Evolutionary conservation across 148 eudicot species (phyloP), one percentile per base, ranked within the genome.

Genomic region (Camellia granthamiana): DNA sequence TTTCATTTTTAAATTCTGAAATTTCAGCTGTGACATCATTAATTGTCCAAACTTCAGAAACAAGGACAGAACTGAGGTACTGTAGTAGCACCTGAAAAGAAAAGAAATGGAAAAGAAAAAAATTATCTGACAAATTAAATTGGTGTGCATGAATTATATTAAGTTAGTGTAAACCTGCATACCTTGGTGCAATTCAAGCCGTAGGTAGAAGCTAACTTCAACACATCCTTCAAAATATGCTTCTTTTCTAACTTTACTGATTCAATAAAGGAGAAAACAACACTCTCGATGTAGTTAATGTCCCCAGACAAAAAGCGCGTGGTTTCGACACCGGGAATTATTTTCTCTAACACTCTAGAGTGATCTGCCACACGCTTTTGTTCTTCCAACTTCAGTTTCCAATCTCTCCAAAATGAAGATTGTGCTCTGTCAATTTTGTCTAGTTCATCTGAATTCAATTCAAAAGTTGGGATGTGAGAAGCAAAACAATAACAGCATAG

Each of bases 341-440:
- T 85, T 89, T 94, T 91, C 82, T 94, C 96, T 89, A 97, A 86
- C 80, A 89, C 87, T 85, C 91, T 91, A 49, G 95, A 86, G 69
- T 90, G 92, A 82, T 94, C 98, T 52, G 99, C 91, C 55, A 88
- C 83, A 56, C 81, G 91, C 87, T 90, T 97, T 83, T 94, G 98
- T 81, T 92, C 93, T 81, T 92, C 97, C 70, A 97, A 61, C 87
- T 91, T 97, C 86, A 84, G 54, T 83, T 97, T 94, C 99, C 99
- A 97, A 66, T 92, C 95, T 79, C 93, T 94, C 99, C 99, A 97
- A 88, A 97, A 97, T 19, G 94, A 84, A 43, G 98, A 88, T 72
- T 97, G 99, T 84, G 90, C 90, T 84, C 86, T 85, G 71, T 92
- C 93, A 72, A 92, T 82, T 78, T 87, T 88, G 72, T 88, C 92